Evolutionary conservation across 805 yeast genomes (phyloP), one percentile per base, ranked within the genome.

Genomic region (Scheffersomyces coipomensis): DNA sequence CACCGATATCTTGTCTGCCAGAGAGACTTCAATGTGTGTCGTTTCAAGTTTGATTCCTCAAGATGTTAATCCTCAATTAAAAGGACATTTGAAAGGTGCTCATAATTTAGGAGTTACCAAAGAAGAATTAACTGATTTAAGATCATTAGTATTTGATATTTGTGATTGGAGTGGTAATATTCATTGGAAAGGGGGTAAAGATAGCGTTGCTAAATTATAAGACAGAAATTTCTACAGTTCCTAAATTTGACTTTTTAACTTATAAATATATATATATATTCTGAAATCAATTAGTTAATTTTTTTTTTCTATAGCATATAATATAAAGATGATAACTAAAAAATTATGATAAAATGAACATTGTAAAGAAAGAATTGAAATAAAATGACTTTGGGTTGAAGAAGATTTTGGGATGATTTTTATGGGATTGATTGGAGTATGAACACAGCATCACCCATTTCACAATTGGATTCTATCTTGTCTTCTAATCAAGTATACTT

Each of bases 41-140:
- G 76, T 90, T 13, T 82, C 95, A 0, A 75, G 91, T 44, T 71
- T 90, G 48, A 81, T 90, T 9, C 97, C 97, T 1, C 96, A 88
- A 56, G 95, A 90, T 59, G 97, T 90, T 9, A 88, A 86, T 49
- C 96, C 96, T 0, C 97, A 90, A 52, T 70, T 90, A 48, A 86
- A 88, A 61, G 97, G 97, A 0, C 97, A 90, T 56, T 70, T 90
- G 44, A 78, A 75, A 57, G 97, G 97, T 0, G 97, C 96, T 0
- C 45, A 81, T 35, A 88, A 88, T 52, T 76, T 80, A 21, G 96
- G 96, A 0, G 84, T 86, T 7, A 69, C 85, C 8, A 53, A 58
- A 21, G 85, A 81, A 37, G 85, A 84, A 42, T 67, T 88, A 22
- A 67, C 70, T 36, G 79, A 78, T 2, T 75, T 79, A 9, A 70